Conservation (phyloP, 768 basidiomycete species). For the Suillus fuscotomentosus region DNA sequence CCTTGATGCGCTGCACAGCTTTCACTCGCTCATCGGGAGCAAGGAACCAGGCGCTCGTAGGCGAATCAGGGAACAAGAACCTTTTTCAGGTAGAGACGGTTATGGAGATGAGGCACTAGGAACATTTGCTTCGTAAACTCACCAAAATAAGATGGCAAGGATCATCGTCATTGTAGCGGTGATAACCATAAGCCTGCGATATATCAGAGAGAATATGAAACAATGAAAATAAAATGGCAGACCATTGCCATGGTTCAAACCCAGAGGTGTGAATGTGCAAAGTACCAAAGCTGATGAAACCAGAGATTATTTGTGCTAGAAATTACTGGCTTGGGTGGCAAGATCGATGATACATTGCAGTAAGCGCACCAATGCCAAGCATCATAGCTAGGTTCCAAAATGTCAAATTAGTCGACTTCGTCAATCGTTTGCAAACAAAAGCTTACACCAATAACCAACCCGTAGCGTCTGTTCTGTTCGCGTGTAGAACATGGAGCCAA, state of each 20-base stretch:
- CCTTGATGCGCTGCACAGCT: background rate
- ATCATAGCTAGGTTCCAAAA: background rate
- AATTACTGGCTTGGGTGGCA: background rate
- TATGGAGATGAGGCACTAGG: background rate
- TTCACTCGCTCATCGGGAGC: background rate
- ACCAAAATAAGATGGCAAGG: conserved; percentile 52
- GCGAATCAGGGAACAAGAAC: background rate
- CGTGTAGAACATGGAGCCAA: background rate
- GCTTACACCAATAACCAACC: background rate
- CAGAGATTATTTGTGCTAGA: background rate
- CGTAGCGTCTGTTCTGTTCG: background rate
- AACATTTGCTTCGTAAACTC: conserved; percentile 9
- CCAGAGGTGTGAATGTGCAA: background rate
- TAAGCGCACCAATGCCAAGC: background rate
- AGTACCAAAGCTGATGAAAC: background rate
- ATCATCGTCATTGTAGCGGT: conserved; percentile 55
- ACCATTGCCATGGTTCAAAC: background rate
- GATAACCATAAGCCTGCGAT: conserved; percentile 57
- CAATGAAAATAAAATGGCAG: background rate
- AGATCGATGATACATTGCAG: background rate
- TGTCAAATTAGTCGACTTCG: background rate
- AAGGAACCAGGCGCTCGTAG: background rate
- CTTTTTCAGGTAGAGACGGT: background rate
- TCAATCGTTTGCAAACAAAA: background rate
- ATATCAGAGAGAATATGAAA: conserved; percentile 9